Conservation (phyloP, 169 alveolate species). For the Neospora caninum region DNA sequence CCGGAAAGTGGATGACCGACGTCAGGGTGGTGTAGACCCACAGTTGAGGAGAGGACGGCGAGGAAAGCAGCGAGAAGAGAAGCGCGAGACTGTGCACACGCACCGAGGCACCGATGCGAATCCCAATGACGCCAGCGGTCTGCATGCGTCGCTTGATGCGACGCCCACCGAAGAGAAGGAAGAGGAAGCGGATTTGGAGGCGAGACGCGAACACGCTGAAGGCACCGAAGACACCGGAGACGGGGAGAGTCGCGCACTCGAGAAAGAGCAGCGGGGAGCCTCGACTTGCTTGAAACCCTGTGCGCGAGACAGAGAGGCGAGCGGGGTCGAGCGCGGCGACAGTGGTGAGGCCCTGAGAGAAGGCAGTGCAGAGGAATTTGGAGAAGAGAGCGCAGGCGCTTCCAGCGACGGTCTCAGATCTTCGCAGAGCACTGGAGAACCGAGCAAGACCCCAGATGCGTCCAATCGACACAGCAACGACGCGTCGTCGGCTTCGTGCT, state of each 20-base stretch:
- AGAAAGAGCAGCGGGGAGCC: background rate
- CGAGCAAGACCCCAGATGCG: too few relatives aligned
- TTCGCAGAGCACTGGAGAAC: too few relatives aligned
- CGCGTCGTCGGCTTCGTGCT: background rate
- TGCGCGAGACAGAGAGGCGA: background rate
- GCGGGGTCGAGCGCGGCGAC: background rate
- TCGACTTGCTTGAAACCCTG: background rate
- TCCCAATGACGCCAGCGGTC: too few relatives aligned
- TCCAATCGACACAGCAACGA: too few relatives aligned
- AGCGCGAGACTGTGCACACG: too few relatives aligned
- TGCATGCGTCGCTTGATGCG: too few relatives aligned
- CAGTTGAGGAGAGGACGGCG: too few relatives aligned
- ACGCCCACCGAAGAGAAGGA: background rate
- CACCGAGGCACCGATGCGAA: too few relatives aligned
- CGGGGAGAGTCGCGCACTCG: background rate
- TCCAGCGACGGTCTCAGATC: too few relatives aligned
- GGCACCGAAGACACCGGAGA: background rate
- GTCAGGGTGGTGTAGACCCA: too few relatives aligned
- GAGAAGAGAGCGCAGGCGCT: background rate
- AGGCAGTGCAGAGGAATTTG: background rate
- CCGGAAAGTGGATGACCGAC: background rate
- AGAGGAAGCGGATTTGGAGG: background rate
- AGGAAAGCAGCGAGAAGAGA: too few relatives aligned
- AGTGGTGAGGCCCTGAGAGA: background rate
- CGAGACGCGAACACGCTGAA: background rate